phyloP scores from a whole-genome alignment of 2,329 filamentous ascomycete genomes.

The Nigrospora oryzae region DNA sequence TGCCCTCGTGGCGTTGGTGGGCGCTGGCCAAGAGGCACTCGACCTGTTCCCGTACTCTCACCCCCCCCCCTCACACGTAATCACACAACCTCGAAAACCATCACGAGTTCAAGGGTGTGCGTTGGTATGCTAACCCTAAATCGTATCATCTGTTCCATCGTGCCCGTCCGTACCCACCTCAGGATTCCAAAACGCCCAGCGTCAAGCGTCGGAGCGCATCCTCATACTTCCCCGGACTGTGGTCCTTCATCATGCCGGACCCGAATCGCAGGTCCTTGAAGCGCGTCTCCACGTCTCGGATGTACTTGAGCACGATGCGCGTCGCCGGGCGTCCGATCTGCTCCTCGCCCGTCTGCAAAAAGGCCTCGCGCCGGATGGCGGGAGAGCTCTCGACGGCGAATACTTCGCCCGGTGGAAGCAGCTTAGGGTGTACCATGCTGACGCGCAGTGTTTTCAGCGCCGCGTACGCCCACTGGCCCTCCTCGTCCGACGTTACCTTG shows the following conservation, averaged over 20 bases:
- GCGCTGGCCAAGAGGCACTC: neutral
- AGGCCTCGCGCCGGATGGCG: conserved; percentile 60
- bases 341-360: conserved; percentile 36
- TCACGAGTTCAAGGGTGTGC: too few relatives aligned
- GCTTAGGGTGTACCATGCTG: conserved; percentile 60
- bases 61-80: neutral
- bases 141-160: too few relatives aligned
- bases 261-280: conserved; percentile 67
- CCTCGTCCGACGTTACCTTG: conserved; percentile 34
- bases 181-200: conserved; percentile 29
- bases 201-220: conserved; percentile 54
- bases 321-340: conserved; percentile 58
- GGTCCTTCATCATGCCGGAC: conserved; percentile 66
- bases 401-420: conserved; percentile 69
- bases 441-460: conserved; percentile 58
- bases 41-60: neutral
- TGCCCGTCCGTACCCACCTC: neutral
- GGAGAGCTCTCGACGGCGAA: conserved; percentile 62
- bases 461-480: conserved; percentile 62
- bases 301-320: conserved; percentile 60
- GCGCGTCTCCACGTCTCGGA: conserved; percentile 60
- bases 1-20: too few relatives aligned
- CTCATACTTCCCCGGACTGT: conserved; percentile 69
- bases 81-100: too few relatives aligned
- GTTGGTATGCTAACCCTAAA: too few relatives aligned